A percentile compares a stretch with the other conserved stretches of the same genome.
phyloP scores from a whole-genome alignment of 2,329 filamentous ascomycete species.

The Botrytis galanthina region DNA sequence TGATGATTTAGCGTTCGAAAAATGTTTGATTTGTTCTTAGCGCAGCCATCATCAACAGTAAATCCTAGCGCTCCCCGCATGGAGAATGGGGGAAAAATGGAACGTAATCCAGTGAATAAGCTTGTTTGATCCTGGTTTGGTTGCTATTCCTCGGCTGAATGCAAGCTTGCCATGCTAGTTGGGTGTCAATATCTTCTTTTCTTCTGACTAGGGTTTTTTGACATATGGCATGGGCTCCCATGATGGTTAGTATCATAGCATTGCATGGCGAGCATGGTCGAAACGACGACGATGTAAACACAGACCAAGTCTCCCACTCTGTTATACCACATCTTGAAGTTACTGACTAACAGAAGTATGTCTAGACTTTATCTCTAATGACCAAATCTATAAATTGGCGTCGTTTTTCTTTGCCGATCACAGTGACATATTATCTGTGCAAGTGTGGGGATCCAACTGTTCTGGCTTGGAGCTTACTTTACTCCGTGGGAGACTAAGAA shows the following conservation, averaged over 20 bases:
- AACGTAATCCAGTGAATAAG: constrained; percentile 1
- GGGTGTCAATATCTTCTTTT: not conserved
- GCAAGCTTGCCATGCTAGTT: not conserved
- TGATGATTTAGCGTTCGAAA: constrained; percentile 8
- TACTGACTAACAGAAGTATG: not conserved
- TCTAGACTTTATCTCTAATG: not conserved
- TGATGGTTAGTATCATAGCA: not conserved
- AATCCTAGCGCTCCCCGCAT: constrained; percentile 6
- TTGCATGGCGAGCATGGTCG: not conserved
- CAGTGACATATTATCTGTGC: not conserved
- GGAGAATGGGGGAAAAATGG: constrained; percentile 8
- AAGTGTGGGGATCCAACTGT: not conserved
- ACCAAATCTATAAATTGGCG: not conserved
- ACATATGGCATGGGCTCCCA: not conserved
- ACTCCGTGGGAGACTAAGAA: not conserved
- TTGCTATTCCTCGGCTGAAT: not conserved
- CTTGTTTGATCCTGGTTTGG: not conserved
- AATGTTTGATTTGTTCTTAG: constrained; percentile 1
- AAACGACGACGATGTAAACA: not conserved
- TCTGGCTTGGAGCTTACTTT: not conserved
- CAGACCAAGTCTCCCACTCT: not conserved
- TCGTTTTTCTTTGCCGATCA: not conserved
- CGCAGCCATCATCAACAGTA: not conserved
- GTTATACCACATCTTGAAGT: not conserved
- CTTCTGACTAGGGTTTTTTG: not conserved